Conservation (phyloP, 140 eudicot species). For the Eryngium alpinum region DNA sequence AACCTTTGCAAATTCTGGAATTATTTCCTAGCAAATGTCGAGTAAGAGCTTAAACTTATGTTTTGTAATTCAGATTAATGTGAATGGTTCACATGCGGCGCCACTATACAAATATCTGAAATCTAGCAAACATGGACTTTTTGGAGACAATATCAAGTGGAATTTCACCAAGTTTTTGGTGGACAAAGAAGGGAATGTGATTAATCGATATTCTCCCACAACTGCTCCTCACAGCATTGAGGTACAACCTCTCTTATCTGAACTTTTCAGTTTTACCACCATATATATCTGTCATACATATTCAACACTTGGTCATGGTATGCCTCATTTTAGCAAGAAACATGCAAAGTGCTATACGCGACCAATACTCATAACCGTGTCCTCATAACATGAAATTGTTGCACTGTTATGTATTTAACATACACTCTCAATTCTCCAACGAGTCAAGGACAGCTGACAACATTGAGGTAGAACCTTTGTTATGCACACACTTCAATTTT, state of each 20-base stretch:
- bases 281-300: too few species aligned
- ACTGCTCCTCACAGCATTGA: conserved; percentile 45
- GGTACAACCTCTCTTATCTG: conserved; percentile 12
- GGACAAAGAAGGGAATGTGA: conserved; percentile 37
- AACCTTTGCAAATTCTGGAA: not conserved
- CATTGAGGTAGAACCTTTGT: too few species aligned
- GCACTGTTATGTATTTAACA: too few species aligned
- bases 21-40: not conserved
- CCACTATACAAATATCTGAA: conserved; percentile 50
- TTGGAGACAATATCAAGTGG: conserved; percentile 41
- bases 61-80: conserved; percentile 32
- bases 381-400: too few species aligned
- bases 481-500: too few species aligned
- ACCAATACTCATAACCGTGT: too few species aligned
- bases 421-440: too few species aligned
- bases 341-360: too few species aligned
- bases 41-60: not conserved
- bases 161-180: conserved; percentile 50
- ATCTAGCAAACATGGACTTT: conserved; percentile 19
- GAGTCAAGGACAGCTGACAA: too few species aligned
- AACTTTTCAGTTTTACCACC: too few species aligned
- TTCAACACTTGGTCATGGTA: too few species aligned
- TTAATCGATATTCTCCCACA: conserved; percentile 33
- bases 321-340: too few species aligned
- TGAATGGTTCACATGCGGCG: conserved; percentile 34